Evolutionary conservation across 441 rosid species (phyloP), one percentile per base, ranked within the genome.

Genomic region (Jatropha podagrica): DNA sequence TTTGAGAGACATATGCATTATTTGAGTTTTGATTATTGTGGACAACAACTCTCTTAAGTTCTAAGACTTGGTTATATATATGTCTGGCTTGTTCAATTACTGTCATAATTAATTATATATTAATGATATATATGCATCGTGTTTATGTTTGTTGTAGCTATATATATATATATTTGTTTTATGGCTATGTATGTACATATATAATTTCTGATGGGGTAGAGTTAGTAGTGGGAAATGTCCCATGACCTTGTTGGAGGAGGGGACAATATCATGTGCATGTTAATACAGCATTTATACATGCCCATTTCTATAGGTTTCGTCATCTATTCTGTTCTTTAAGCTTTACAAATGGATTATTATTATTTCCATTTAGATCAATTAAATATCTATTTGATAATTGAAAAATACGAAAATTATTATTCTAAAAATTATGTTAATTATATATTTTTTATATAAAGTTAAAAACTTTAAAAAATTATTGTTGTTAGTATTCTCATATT

Each of bases 191-290:
- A 44, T 55, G 10, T 51, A 51, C 10, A 55, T 55, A n/a, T 55
- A 7, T 18, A 55, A 55, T 46, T n/a, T 68, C 38, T 62, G 23
- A 27, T 38, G 70, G 71, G 68, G 48, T 51, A 67, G 52, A 55
- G 51, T 44, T 72, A 44, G 63, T 52, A 18, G 63, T 27, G 78
- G 56, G 63, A 55, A 44, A 63, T 68, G 78, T 69, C 72, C 38
- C 44, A 56, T 78, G 73, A 27, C 48, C 49, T 46, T 71, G 76
- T 65, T 69, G 78, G 26, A 67, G 17, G 74, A 77, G 86, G 85
- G 81, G 80, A 77, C 87, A 82, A 70, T 32, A 64, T 54, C 88
- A 83, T 82, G 87, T 81, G 86, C 81, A 62, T 49, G 81, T 76
- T 77, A n/a, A 80, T 78, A 80, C 76, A 71, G 78, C 83, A 84